Conservation (phyloP, 2,329 filamentous ascomycete genomes). For the Diaporthe sp. region DNA sequence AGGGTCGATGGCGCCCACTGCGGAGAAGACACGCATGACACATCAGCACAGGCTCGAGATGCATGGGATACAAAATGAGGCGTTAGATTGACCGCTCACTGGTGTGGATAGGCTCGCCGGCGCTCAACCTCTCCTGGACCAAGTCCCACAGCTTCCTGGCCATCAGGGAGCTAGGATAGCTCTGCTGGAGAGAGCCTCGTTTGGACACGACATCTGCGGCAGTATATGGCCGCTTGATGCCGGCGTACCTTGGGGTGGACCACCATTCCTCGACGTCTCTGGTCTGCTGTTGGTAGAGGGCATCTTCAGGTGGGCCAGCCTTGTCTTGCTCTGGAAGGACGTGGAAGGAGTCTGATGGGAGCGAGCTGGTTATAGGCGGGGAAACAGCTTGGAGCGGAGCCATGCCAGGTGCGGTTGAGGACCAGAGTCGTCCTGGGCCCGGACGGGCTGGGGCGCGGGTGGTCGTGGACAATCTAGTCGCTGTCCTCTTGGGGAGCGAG, state of each 20-base stretch:
- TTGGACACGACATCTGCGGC: constrained; percentile 94
- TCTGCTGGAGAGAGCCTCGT: constrained; percentile 85
- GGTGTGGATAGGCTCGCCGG: constrained; percentile 91
- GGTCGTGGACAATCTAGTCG: not conserved
- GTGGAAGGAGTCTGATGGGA: constrained; percentile 84
- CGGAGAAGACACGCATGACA: not conserved
- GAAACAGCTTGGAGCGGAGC: constrained; percentile 62
- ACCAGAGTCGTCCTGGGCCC: constrained; percentile 40
- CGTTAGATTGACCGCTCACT: constrained; percentile 60
- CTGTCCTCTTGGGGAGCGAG: constrained; percentile 4
- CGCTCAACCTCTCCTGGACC: constrained; percentile 79
- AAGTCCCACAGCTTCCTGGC: constrained; percentile 94
- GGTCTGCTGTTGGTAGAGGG: constrained; percentile 84
- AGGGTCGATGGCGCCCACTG: constrained; percentile 98
- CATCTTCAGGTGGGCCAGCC: constrained; percentile 83
- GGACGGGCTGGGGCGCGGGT: not conserved
- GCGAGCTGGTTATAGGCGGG: constrained; percentile 68
- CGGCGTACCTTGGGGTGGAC: constrained; percentile 83
- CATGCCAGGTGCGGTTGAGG: constrained; percentile 62
- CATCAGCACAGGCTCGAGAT: constrained; percentile 1
- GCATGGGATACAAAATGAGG: not conserved
- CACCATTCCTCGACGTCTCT: constrained; percentile 92
- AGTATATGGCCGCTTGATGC: constrained; percentile 91
- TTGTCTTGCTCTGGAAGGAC: constrained; percentile 83
- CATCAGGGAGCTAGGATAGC: constrained; percentile 94